Evolutionary conservation across 345 rosid genomes (phyloP).

Genomic region (Populus ilicifolia): DNA sequence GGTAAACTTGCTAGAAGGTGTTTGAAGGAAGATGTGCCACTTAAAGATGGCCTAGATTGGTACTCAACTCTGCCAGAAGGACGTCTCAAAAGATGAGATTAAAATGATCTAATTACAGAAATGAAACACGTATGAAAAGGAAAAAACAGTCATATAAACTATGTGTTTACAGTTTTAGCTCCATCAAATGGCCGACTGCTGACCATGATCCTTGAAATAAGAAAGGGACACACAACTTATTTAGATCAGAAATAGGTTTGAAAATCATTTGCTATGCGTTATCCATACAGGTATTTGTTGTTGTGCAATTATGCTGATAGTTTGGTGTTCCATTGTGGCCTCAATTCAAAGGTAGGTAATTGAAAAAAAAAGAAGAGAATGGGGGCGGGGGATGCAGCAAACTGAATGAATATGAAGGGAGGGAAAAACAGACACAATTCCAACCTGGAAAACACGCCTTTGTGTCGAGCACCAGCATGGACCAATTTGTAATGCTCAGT

Average conservation of each 20-base stretch:
- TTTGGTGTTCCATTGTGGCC: neutral
- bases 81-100: constrained; percentile 1
- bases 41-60: constrained; percentile 61
- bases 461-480: constrained; percentile 94
- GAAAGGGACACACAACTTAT: neutral
- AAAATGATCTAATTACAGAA: neutral
- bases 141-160: neutral
- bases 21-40: constrained; percentile 79
- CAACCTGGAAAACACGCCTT: constrained; percentile 93
- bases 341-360: neutral
- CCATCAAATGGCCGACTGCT: neutral
- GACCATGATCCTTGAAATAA: too few relatives aligned
- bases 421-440: constrained; percentile 4
- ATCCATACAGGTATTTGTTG: neutral
- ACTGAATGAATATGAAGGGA: neutral
- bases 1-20: constrained; percentile 79
- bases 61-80: constrained; percentile 83
- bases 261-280: neutral
- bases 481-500: constrained; percentile 81
- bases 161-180: neutral
- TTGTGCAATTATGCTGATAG: neutral
- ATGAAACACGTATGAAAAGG: neutral
- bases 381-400: neutral
- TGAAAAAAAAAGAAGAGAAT: neutral
- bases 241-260: neutral